Evolutionary conservation across 208 protist species (phyloP).

Genomic region (Naegleria lovaniensis): DNA sequence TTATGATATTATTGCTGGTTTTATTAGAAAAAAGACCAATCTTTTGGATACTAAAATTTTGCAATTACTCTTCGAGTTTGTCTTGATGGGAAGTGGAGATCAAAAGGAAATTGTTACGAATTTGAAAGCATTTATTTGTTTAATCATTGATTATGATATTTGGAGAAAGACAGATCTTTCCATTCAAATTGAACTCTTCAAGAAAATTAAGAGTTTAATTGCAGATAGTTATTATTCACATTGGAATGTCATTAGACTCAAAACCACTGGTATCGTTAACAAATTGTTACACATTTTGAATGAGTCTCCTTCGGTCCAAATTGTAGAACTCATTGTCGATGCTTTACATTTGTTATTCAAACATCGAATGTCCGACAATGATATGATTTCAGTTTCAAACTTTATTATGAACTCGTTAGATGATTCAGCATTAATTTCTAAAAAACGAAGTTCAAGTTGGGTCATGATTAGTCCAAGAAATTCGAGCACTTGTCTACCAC

Average conservation of each 20-base stretch:
- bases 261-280: not conserved
- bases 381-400: not conserved
- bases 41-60: not conserved
- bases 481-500: not conserved
- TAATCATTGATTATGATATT: slow-evolving; percentile 20
- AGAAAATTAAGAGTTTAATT: not conserved
- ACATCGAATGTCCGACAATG: not conserved
- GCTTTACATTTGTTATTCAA: not conserved
- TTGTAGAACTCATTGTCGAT: not conserved
- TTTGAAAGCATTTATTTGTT: slow-evolving; percentile 10
- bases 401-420: not conserved
- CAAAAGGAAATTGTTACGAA: not conserved
- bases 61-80: not conserved
- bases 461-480: not conserved
- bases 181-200: not conserved
- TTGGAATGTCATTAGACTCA: slow-evolving; percentile 15
- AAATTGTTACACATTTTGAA: not conserved
- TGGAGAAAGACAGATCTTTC: not conserved
- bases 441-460: not conserved
- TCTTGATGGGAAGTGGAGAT: not conserved
- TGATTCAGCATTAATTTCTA: not conserved
- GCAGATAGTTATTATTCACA: not conserved
- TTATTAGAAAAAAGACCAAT: not conserved
- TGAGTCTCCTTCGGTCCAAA: not conserved
- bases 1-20: not conserved